phyloP scores from a whole-genome alignment of 108 stramenopile genomes.

The Cyclostephanos invisitatus region DNA sequence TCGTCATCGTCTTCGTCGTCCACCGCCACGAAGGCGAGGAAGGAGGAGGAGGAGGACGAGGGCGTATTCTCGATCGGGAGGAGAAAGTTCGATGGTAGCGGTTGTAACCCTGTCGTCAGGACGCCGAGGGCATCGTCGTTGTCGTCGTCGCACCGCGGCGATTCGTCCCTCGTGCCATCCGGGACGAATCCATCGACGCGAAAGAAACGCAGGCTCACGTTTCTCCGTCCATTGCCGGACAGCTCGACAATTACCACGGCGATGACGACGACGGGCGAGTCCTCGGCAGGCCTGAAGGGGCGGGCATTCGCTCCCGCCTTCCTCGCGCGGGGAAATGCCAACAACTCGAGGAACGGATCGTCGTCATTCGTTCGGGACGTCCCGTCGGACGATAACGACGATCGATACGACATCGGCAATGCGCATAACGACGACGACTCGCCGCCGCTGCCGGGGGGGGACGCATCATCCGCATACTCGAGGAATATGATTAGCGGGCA shows the following conservation, averaged over 20 bases:
- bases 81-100: no score
- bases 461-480: background rate
- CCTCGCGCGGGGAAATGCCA: background rate
- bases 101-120: background rate
- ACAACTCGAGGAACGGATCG: background rate
- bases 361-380: background rate
- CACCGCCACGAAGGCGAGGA: background rate
- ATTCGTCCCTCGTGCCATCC: background rate
- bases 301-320: background rate
- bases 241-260: no score
- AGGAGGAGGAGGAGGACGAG: background rate
- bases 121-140: background rate
- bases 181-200: background rate
- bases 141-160: background rate
- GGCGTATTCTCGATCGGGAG: no score
- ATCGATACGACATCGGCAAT: background rate
- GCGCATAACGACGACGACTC: background rate
- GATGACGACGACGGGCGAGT: no score
- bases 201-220: no score
- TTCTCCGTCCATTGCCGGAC: background rate
- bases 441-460: background rate
- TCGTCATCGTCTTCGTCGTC: background rate
- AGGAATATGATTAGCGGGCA: constrained; percentile 4
- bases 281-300: background rate
- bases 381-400: background rate